Percentiles rank a stretch among this genome's conserved stretches.
Conservation (phyloP, 1,284 basidiomycete genomes). For the Cryptococcus sp. region DNA sequence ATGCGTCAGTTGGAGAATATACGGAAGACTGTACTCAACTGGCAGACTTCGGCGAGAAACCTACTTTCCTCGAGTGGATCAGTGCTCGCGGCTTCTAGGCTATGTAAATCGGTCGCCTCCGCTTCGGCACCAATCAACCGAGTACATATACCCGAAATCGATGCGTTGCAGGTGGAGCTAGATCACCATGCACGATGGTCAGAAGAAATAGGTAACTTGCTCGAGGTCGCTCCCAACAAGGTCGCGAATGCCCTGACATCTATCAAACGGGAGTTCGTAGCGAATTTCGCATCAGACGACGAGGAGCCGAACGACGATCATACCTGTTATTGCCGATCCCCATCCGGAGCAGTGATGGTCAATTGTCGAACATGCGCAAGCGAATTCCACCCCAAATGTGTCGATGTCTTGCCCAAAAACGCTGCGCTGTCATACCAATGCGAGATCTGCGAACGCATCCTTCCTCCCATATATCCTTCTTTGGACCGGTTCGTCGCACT, state of each 20-base stretch:
- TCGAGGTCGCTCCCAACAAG: constrained; percentile 22
- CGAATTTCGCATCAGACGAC: constrained; percentile 35
- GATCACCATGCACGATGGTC: constrained; percentile 36
- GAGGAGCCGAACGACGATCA: constrained; percentile 25
- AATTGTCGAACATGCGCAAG: constrained; percentile 35
- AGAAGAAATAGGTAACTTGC: constrained; percentile 16
- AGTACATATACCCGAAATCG: constrained; percentile 42
- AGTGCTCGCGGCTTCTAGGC: constrained; percentile 27
- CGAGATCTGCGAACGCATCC: constrained; percentile 39
- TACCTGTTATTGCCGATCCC: constrained; percentile 40
- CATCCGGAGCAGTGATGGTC: constrained; percentile 29
- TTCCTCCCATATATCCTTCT: constrained; percentile 35
- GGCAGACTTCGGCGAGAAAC: constrained; percentile 35
- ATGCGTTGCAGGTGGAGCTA: constrained; percentile 37
- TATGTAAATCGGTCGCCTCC: constrained; percentile 34
- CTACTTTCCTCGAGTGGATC: constrained; percentile 28
- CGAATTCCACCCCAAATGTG: constrained; percentile 45
- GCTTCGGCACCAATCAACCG: constrained; percentile 29
- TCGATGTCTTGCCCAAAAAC: constrained; percentile 29
- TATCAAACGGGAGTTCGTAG: constrained; percentile 30
- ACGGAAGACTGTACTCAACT: constrained; percentile 36
- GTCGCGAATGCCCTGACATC: constrained; percentile 25
- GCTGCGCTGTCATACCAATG: constrained; percentile 35
- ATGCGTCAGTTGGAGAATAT: constrained; percentile 42
- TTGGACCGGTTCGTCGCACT: constrained; percentile 25